Conservation (phyloP, 2,329 filamentous ascomycete genomes). For the Trichocomaceae sp. region DNA sequence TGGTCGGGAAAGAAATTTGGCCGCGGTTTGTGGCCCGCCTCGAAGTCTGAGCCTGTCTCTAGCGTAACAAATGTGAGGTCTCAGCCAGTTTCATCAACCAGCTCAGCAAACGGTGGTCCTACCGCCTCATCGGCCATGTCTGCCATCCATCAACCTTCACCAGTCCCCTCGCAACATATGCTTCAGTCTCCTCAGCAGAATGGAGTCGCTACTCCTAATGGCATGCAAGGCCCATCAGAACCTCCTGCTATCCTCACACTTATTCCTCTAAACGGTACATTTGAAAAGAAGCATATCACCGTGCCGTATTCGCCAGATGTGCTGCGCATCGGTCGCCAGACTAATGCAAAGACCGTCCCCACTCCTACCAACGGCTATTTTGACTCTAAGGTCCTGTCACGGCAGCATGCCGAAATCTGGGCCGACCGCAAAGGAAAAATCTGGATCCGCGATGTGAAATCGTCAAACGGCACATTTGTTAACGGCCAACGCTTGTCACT, state of each 20-base stretch:
- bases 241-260: constrained; percentile 76
- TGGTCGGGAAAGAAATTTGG: constrained; percentile 42
- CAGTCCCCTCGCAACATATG: constrained; percentile 63
- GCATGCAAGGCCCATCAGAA: constrained; percentile 42
- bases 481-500: constrained; percentile 84
- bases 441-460: constrained; percentile 95
- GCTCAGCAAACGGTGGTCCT: constrained; percentile 42
- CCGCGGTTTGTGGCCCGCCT: constrained; percentile 56
- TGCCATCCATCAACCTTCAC: constrained; percentile 56
- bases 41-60: constrained; percentile 60
- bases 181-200: constrained; percentile 57
- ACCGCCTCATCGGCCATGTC: constrained; percentile 58
- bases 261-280: constrained; percentile 87
- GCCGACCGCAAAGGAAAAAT: constrained; percentile 79
- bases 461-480: constrained; percentile 97
- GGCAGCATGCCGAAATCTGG: constrained; percentile 95
- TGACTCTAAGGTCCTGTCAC: constrained; percentile 93
- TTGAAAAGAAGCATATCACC: constrained; percentile 92
- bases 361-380: constrained; percentile 91
- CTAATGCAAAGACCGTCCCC: constrained; percentile 91
- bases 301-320: constrained; percentile 94
- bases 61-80: constrained; percentile 56
- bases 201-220: constrained; percentile 42
- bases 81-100: constrained; percentile 54
- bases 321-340: constrained; percentile 88